A percentile compares a stretch with the other conserved stretches of the same genome.
Evolutionary conservation across 805 yeast species (phyloP).

Genomic region (Nakazawaea anatomiae): DNA sequence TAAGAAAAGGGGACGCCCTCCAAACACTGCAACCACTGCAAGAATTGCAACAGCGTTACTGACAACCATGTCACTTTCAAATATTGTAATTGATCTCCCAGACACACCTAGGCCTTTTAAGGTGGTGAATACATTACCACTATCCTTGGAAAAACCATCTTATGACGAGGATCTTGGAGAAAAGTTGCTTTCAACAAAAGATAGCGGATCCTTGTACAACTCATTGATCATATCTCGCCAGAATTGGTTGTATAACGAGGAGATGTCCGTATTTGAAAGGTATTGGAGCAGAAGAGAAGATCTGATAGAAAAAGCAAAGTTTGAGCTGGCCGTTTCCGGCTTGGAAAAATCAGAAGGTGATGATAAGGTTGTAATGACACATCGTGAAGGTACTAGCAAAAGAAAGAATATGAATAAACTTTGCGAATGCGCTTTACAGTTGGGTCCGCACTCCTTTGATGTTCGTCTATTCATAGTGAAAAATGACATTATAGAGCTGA

Average conservation of each 20-base stretch:
- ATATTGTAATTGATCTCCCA: conserved; percentile 5
- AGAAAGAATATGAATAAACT: conserved; percentile 86
- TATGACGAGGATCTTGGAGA: conserved; percentile 43
- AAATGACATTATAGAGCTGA: conserved; percentile 63
- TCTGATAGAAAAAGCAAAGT: conserved; percentile 29
- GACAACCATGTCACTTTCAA: conserved; percentile 4
- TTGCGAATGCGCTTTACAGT: conserved; percentile 63
- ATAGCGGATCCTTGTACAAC: conserved; percentile 64
- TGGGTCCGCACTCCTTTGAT: conserved; percentile 84
- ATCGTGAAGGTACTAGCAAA: conserved; percentile 22
- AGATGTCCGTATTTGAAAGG: conserved; percentile 50
- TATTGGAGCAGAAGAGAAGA: conserved; percentile 55
- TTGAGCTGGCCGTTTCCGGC: neutral
- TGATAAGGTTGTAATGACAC: conserved; percentile 27
- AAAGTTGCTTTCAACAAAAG: conserved; percentile 64
- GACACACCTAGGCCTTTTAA: conserved; percentile 54
- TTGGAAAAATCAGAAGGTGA: conserved; percentile 15
- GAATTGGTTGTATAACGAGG: conserved; percentile 48
- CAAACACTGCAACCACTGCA: neutral
- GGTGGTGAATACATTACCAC: conserved; percentile 59
- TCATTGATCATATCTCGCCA: conserved; percentile 71
- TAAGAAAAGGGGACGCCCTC: conserved; percentile 3
- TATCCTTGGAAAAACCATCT: conserved; percentile 60
- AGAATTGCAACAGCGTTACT: conserved; percentile 1
- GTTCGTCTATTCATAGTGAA: conserved; percentile 76